A percentile compares a stretch with the other conserved stretches of the same genome.
Conservation (phyloP, 768 basidiomycete species). For the Tylopilus sp. region DNA sequence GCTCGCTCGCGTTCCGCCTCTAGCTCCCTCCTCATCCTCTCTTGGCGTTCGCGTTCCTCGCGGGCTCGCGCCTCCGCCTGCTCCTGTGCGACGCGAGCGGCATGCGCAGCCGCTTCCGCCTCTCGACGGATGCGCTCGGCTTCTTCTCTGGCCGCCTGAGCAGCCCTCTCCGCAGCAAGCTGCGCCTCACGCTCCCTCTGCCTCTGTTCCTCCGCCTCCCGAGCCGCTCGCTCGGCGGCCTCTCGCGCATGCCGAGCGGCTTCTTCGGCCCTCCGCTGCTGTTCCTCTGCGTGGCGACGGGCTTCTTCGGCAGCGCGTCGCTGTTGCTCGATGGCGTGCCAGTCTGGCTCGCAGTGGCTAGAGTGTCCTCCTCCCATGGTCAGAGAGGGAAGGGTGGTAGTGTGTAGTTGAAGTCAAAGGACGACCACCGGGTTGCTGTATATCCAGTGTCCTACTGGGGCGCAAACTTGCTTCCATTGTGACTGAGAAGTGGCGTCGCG, state of each 20-base stretch:
- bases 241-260: conserved; percentile 20
- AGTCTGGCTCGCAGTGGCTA: conserved; percentile 20
- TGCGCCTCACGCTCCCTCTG: conserved; percentile 13
- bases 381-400: background rate
- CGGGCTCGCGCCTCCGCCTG: conserved; percentile 25
- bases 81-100: conserved; percentile 22
- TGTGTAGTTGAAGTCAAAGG: background rate
- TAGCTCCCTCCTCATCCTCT: conserved; percentile 11
- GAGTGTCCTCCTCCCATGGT: conserved; percentile 29
- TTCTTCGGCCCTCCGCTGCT: conserved; percentile 15
- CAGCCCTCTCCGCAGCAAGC: conserved; percentile 22
- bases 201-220: conserved; percentile 21
- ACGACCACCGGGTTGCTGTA: background rate
- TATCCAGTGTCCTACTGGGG: background rate
- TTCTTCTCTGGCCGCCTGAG: conserved; percentile 21
- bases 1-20: conserved; percentile 23
- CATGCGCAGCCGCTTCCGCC: conserved; percentile 20
- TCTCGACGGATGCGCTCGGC: conserved; percentile 21
- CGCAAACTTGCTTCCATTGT: background rate
- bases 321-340: conserved; percentile 21
- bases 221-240: conserved; percentile 21
- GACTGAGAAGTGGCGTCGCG: background rate
- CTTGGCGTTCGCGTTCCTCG: conserved; percentile 21
- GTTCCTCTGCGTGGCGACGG: conserved; percentile 21
- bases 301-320: conserved; percentile 18